Conservation (phyloP, 1,284 basidiomycete genomes). For the Phylloboletellus chloephorus region DNA sequence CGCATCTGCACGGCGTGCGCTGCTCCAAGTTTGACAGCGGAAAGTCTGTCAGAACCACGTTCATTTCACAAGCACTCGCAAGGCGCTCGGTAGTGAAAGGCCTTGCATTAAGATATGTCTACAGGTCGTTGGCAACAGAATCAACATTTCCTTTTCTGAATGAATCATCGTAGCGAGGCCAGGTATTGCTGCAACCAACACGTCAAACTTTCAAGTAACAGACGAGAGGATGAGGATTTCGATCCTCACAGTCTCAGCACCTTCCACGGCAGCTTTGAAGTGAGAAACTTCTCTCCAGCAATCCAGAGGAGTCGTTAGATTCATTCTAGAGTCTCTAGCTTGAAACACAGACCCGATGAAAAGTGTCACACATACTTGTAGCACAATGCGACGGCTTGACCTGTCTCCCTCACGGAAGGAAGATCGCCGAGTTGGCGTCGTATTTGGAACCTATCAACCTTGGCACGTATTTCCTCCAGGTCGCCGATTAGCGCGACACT, state of each 20-base stretch:
- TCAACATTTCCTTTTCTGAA: neutral
- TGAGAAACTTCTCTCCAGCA: conserved; percentile 73
- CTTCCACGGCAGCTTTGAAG: conserved; percentile 67
- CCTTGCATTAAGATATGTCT: conserved; percentile 1
- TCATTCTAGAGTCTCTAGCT: conserved; percentile 41
- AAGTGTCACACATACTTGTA: conserved; percentile 49
- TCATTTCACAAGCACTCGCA: neutral
- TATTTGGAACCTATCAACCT: conserved; percentile 68
- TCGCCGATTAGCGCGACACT: conserved; percentile 62
- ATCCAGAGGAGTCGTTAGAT: conserved; percentile 57
- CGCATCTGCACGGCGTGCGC: neutral
- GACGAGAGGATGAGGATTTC: conserved; percentile 14
- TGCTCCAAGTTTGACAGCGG: no score
- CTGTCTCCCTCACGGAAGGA: conserved; percentile 51
- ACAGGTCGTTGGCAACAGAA: neutral
- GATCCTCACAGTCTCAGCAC: conserved; percentile 54
- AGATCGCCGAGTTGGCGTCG: conserved; percentile 52
- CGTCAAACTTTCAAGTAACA: conserved; percentile 12
- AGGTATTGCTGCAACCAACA: conserved; percentile 25
- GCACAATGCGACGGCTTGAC: conserved; percentile 62
- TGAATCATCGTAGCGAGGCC: conserved; percentile 24
- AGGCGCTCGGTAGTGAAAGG: neutral
- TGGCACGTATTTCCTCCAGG: conserved; percentile 62
- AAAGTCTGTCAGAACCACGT: no score
- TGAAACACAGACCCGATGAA: neutral